phyloP scores from a whole-genome alignment of 768 basidiomycete species.

The Russula virescens region DNA sequence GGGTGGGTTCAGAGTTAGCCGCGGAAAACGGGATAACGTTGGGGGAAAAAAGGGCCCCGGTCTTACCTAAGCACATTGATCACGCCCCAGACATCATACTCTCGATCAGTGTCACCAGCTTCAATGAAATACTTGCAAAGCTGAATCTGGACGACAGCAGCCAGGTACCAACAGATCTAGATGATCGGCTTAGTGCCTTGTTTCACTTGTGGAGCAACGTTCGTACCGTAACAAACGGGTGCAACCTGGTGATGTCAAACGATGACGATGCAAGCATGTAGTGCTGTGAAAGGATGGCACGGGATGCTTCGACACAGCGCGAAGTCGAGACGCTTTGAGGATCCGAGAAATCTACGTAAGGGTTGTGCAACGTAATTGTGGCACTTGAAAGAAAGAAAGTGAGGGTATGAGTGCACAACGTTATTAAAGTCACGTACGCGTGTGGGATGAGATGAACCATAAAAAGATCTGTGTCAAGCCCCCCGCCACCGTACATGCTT shows the following conservation, averaged over 20 bases:
- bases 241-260: slow-evolving; percentile 69
- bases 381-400: slow-evolving; percentile 44
- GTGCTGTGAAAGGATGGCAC: slow-evolving; percentile 66
- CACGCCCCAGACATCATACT: slow-evolving; percentile 80
- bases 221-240: slow-evolving; percentile 76
- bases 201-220: not conserved
- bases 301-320: slow-evolving; percentile 71
- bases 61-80: slow-evolving; percentile 74
- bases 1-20: slow-evolving; percentile 43
- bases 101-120: slow-evolving; percentile 63
- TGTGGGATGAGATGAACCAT: slow-evolving; percentile 84
- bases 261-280: slow-evolving; percentile 79
- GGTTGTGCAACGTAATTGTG: slow-evolving; percentile 80
- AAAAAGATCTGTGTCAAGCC: slow-evolving; percentile 76
- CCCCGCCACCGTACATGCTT: slow-evolving; percentile 45
- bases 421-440: slow-evolving; percentile 49
- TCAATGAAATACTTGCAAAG: slow-evolving; percentile 84
- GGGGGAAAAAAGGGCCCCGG: not conserved
- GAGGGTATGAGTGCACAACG: slow-evolving; percentile 20
- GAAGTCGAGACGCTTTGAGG: slow-evolving; percentile 57
- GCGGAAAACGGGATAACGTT: not conserved
- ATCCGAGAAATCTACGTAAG: slow-evolving; percentile 72
- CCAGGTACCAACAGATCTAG: slow-evolving; percentile 88
- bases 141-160: slow-evolving; percentile 81
- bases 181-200: slow-evolving; percentile 10